A percentile compares a stretch with the other conserved stretches of the same genome.
These are phyloP conservation scores for Fraxinus baroniana DNA, from an alignment of 305 asterid species.

Conservation along the genomic window DNA sequence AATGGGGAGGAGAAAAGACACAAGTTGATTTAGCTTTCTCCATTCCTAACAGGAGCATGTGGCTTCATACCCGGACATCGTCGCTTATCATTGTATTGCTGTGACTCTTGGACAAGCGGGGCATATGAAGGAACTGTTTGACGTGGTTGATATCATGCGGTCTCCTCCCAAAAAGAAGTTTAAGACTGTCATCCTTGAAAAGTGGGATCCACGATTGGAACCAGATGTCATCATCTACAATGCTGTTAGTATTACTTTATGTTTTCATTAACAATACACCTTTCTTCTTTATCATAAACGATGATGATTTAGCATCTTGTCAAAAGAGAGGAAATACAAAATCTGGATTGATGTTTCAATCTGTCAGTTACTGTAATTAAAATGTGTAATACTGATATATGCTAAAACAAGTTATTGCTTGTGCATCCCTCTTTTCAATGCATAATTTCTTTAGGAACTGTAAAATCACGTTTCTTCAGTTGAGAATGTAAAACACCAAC, in stretches of 20 bases:
- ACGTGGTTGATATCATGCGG: slow-evolving; percentile 83
- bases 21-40: slow-evolving; percentile 9
- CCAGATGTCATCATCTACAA: slow-evolving; percentile 81
- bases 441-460: neutral
- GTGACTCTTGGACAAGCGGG: slow-evolving; percentile 99
- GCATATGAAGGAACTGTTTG: slow-evolving; percentile 83
- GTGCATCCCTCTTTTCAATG: neutral
- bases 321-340: neutral
- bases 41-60: slow-evolving; percentile 54
- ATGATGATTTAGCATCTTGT: slow-evolving; percentile 2
- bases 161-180: slow-evolving; percentile 88
- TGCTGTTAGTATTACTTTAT: slow-evolving; percentile 58
- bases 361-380: slow-evolving; percentile 4
- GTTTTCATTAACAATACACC: neutral
- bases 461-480: neutral
- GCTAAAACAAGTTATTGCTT: neutral
- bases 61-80: slow-evolving; percentile 83
- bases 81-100: slow-evolving; percentile 80
- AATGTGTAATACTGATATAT: neutral
- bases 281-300: slow-evolving; percentile 9
- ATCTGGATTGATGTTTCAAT: neutral
- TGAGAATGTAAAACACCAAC: neutral
- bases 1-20: neutral
- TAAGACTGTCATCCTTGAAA: slow-evolving; percentile 59
- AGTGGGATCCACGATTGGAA: slow-evolving; percentile 91